Conservation (phyloP, 73 alveolate genomes). For the Tetrahymena malaccensis region DNA sequence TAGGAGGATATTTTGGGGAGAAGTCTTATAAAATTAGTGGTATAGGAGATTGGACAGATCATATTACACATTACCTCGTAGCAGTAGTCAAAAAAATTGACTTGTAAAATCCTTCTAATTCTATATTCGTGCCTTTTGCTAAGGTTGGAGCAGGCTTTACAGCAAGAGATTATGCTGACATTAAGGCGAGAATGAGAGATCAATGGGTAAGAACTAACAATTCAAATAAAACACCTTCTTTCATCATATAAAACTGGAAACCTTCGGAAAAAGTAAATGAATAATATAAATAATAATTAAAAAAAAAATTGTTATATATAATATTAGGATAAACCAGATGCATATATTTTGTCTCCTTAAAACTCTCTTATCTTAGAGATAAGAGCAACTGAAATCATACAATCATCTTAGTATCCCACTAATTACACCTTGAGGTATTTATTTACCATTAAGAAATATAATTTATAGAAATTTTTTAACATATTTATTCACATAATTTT, state of each 20-base stretch:
- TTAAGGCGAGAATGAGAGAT: slow-evolving; percentile 71
- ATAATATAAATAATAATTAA: not conserved
- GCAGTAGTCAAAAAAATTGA: slow-evolving; percentile 79
- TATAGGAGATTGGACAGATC: slow-evolving; percentile 68
- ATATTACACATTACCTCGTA: slow-evolving; percentile 77
- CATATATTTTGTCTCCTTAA: slow-evolving; percentile 74
- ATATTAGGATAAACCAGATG: slow-evolving; percentile 89
- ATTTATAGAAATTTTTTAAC: not conserved
- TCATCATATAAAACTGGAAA: slow-evolving; percentile 76
- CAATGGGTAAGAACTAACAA: slow-evolving; percentile 45
- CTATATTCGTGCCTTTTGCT: slow-evolving; percentile 79
- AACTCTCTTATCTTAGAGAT: slow-evolving; percentile 84
- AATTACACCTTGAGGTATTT: slow-evolving; percentile 58
- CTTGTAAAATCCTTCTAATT: slow-evolving; percentile 57
- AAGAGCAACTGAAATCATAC: slow-evolving; percentile 93
- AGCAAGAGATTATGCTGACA: slow-evolving; percentile 59
- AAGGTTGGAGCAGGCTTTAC: slow-evolving; percentile 95
- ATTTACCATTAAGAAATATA: not conserved
- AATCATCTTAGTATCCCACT: slow-evolving; percentile 79
- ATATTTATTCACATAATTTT: not conserved
- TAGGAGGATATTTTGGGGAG: slow-evolving; percentile 94
- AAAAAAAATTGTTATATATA: not conserved
- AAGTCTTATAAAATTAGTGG: slow-evolving; percentile 73
- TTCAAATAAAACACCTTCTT: slow-evolving; percentile 78
- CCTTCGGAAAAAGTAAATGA: slow-evolving; percentile 51